Conservation (phyloP, 805 yeast genomes). For the Candida gorgasii region DNA sequence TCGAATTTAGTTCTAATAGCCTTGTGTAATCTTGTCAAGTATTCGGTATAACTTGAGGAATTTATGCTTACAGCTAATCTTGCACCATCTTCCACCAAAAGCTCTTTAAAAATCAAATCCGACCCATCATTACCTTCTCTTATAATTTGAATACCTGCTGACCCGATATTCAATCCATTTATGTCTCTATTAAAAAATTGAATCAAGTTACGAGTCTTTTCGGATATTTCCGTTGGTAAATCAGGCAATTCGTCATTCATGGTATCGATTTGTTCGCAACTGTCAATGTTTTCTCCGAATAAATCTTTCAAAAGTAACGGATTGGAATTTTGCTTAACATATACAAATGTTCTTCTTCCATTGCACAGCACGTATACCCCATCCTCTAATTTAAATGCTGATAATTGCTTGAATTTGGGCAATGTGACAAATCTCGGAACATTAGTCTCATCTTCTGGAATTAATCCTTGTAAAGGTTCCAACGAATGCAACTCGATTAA, state of each 20-base stretch:
- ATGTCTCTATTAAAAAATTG: constrained; percentile 45
- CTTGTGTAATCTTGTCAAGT: constrained; percentile 66
- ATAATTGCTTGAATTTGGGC: constrained; percentile 52
- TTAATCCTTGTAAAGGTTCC: constrained; percentile 51
- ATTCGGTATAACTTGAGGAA: constrained; percentile 59
- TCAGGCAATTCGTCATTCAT: constrained; percentile 63
- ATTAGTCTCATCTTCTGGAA: constrained; percentile 33
- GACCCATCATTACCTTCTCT: constrained; percentile 66
- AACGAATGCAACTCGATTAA: constrained; percentile 71
- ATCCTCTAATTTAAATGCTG: constrained; percentile 50
- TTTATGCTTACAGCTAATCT: constrained; percentile 38
- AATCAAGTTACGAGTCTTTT: constrained; percentile 65
- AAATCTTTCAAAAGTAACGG: constrained; percentile 69
- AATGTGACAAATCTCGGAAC: constrained; percentile 44
- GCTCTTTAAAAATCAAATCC: constrained; percentile 51
- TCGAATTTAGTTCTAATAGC: constrained; percentile 55
- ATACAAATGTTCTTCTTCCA: constrained; percentile 58
- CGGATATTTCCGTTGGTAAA: constrained; percentile 66
- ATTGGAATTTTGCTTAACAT: constrained; percentile 71
- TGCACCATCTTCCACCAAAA: constrained; percentile 71
- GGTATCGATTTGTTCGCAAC: constrained; percentile 49
- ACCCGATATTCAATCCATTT: constrained; percentile 28
- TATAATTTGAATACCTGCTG: constrained; percentile 56
- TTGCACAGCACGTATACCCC: constrained; percentile 81
- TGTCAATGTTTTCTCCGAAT: constrained; percentile 57